Evolutionary conservation across 345 rosid species (phyloP).

Genomic region (Eucalyptus pauciflora): DNA sequence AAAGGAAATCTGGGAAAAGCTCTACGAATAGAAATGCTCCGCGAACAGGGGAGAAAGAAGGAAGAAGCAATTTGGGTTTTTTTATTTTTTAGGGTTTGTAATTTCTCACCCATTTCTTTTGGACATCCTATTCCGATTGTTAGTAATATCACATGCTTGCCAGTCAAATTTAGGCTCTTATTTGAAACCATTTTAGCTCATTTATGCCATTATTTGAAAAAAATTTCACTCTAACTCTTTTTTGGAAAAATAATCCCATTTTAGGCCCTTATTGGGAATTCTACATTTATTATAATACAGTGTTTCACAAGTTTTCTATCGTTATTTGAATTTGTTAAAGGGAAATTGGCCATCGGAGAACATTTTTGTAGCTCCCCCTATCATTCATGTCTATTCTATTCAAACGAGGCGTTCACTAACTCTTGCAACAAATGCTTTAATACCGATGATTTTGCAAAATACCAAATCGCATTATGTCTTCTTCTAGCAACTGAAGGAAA

Average conservation of each 20-base stretch:
- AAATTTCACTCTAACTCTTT: not conserved
- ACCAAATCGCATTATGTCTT: not conserved
- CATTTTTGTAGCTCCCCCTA: not conserved
- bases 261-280: not conserved
- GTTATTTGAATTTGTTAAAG: not conserved
- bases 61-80: not conserved
- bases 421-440: not conserved
- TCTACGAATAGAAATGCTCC: not conserved
- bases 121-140: not conserved
- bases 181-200: not conserved
- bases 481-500: not conserved
- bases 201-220: not conserved
- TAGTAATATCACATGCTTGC: not conserved
- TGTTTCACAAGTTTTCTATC: not conserved
- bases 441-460: not conserved
- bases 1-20: not conserved
- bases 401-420: not conserved
- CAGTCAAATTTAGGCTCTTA: not conserved
- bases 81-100: not conserved
- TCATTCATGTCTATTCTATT: not conserved
- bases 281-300: not conserved
- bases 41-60: not conserved
- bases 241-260: not conserved
- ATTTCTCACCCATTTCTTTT: rapidly evolving
- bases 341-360: not conserved